A percentile compares a stretch with the other conserved stretches of the same genome.
These are phyloP conservation scores for Fomitiporia mediterranea DNA, from an alignment of 1,284 basidiomycete genomes.

Conservation along the genomic window DNA sequence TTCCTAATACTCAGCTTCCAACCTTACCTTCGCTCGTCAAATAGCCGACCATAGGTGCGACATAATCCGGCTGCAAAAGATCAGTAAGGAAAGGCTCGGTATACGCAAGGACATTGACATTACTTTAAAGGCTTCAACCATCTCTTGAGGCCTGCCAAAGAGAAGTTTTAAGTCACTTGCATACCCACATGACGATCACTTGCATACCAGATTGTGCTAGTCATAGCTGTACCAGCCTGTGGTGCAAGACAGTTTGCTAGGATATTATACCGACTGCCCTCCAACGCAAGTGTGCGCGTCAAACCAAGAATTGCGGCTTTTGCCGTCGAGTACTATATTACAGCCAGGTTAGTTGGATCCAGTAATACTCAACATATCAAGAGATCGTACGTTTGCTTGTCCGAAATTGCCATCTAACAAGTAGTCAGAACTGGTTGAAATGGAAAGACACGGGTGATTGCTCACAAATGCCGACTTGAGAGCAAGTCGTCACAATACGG, in stretches of 20 bases:
- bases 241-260: slow-evolving; percentile 87
- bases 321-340: slow-evolving; percentile 76
- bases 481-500: slow-evolving; percentile 91
- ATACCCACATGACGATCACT: slow-evolving; percentile 1
- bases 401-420: slow-evolving; percentile 87
- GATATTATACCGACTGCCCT: slow-evolving; percentile 91
- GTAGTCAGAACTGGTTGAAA: slow-evolving; percentile 1
- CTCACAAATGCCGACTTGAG: slow-evolving; percentile 89
- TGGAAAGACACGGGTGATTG: background rate
- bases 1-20: background rate
- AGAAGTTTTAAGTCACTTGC: background rate
- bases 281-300: slow-evolving; percentile 85
- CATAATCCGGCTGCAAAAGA: slow-evolving; percentile 72
- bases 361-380: background rate
- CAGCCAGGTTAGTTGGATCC: background rate
- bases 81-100: background rate
- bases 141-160: slow-evolving; percentile 72
- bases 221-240: slow-evolving; percentile 90
- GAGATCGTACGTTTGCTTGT: slow-evolving; percentile 73
- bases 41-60: slow-evolving; percentile 91
- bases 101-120: background rate
- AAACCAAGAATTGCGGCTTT: slow-evolving; percentile 93
- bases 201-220: slow-evolving; percentile 71
- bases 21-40: slow-evolving; percentile 69
- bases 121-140: slow-evolving; percentile 91